Base-by-base conservation (phyloP, 2,329 filamentous ascomycete genomes). In the Claviceps quebecensis region DNA sequence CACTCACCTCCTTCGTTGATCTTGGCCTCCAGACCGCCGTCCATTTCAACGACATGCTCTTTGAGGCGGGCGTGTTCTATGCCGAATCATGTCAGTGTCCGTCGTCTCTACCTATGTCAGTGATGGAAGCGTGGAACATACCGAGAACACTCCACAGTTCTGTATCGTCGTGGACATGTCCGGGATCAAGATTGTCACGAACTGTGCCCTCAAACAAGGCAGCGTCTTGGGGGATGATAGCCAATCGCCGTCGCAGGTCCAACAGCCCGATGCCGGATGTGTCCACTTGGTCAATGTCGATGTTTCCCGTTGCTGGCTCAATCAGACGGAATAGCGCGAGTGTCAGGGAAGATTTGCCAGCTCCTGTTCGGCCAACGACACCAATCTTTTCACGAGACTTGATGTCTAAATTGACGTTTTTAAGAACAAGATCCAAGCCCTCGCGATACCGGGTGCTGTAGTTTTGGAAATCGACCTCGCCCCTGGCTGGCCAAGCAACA, bases 351-450 rank as follows among this genome's bases (percentile, higher is more conserved):
- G 87, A 95, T 72, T 98, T 98, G 63, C 93, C 93, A 36, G 93
- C 93, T 50, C 93, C 93, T 0, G 93, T 98, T 47, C 93, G 85
- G 51, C 93, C 93, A 36, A 98, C 93, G 11, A 98, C 90, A 54
- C 93, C 93, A 65, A 98, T 93, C 76, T 97, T 98, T 73, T 98
- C 93, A 63, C 90, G 88, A 5, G 91, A 84, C 71, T 95, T 94
- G 73, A 98, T 95, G 64, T 88, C 82, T 14, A 98, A 74, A 61
- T 80, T 91, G 69, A 98, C 82, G 63, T 96, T 86, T 74, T 94
- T 96, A 58, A 98, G 76, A 52, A 97, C 91, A 53, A 95, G 76
- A 61, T 96, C 90, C 50, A 98, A 76, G 5, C 87, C 91, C 58
- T 86, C 80, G 43, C 93, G 85, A 67, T 98, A 98, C 48, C 90